phyloP scores from a whole-genome alignment of 257 asterid species.

The Solanum appendiculatum region DNA sequence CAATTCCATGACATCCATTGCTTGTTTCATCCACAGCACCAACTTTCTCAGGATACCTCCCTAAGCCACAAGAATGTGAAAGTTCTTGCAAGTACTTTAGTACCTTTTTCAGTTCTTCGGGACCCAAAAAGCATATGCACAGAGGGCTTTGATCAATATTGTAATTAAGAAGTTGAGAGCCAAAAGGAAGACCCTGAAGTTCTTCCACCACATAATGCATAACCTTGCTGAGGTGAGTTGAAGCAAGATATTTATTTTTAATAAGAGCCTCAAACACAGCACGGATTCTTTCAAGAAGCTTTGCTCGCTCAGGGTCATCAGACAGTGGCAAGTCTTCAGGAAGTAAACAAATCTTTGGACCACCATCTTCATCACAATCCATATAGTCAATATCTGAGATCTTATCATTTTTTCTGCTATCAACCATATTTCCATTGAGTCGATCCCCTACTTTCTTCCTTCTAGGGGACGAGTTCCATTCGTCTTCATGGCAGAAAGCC shows the following conservation, averaged over 20 bases:
- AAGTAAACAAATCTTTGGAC: slow-evolving; percentile 33
- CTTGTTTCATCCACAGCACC: slow-evolving; percentile 31
- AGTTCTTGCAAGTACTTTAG: slow-evolving; percentile 76
- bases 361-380: slow-evolving; percentile 71
- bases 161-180: slow-evolving; percentile 59
- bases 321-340: slow-evolving; percentile 64
- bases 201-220: slow-evolving; percentile 79
- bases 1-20: slow-evolving; percentile 26
- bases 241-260: slow-evolving; percentile 58
- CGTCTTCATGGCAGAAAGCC: slow-evolving; percentile 47
- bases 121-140: slow-evolving; percentile 81
- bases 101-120: slow-evolving; percentile 72
- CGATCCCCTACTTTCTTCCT: slow-evolving; percentile 31
- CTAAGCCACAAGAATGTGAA: slow-evolving; percentile 61
- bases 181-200: slow-evolving; percentile 61
- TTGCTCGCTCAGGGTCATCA: slow-evolving; percentile 79
- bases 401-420: slow-evolving; percentile 45
- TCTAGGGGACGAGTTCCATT: slow-evolving; percentile 48
- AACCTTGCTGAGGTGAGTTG: slow-evolving; percentile 83
- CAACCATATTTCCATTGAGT: slow-evolving; percentile 25
- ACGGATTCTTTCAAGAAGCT: slow-evolving; percentile 74
- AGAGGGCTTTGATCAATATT: slow-evolving; percentile 63
- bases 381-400: slow-evolving; percentile 57
- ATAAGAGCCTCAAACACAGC: slow-evolving; percentile 54
- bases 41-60: slow-evolving; percentile 58